phyloP scores from a whole-genome alignment of 305 asterid species.

The Solanum aculeatissimum region DNA sequence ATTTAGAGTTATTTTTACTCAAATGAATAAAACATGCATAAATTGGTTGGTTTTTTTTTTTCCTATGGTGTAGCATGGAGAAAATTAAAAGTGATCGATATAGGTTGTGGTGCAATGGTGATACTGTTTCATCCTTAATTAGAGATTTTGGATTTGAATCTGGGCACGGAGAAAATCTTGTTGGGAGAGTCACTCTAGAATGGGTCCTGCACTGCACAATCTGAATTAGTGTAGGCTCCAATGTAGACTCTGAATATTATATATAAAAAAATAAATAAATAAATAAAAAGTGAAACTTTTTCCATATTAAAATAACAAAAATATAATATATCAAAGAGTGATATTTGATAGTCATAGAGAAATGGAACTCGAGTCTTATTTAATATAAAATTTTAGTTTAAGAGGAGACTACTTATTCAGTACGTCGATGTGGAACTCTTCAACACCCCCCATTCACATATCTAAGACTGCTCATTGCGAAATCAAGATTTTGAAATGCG shows the following conservation, averaged over 20 bases:
- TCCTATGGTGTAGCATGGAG: background rate
- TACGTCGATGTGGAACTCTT: background rate
- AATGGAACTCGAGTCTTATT: too few species aligned
- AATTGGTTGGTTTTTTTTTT: background rate
- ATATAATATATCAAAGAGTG: background rate
- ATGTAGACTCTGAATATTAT: too few species aligned
- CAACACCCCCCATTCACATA: background rate
- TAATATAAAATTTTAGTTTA: too few species aligned
- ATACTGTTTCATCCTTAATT: too few species aligned
- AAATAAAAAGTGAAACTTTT: background rate
- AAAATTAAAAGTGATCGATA: background rate
- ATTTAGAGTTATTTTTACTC: background rate
- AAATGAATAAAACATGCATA: background rate
- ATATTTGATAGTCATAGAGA: too few species aligned
- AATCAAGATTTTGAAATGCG: background rate
- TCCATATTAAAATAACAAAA: too few species aligned
- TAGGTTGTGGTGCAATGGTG: too few species aligned
- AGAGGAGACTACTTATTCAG: background rate
- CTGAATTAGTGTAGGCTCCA: too few species aligned
- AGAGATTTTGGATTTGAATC: too few species aligned
- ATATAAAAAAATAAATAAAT: too few species aligned
- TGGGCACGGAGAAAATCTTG: rapidly evolving
- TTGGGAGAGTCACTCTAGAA: too few species aligned
- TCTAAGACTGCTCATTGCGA: background rate
- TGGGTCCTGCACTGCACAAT: too few species aligned